phyloP scores from a whole-genome alignment of 768 basidiomycete genomes.

The Phaeotremella fagi region DNA sequence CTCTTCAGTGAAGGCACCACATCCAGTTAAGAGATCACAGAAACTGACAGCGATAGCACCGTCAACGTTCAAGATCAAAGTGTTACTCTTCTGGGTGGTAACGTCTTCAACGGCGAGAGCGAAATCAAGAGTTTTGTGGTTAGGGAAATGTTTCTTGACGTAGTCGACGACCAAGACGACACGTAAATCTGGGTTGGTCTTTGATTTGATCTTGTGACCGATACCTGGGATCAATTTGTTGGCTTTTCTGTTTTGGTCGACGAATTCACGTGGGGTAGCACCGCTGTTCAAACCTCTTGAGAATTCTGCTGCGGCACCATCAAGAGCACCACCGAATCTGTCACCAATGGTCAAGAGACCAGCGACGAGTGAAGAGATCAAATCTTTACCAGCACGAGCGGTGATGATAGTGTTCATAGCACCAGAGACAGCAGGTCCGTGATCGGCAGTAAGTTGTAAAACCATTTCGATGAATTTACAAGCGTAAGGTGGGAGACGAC shows the following conservation, averaged over 20 bases:
- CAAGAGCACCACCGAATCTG: constrained; percentile 96
- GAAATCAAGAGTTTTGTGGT: constrained; percentile 85
- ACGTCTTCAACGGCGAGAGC: constrained; percentile 96
- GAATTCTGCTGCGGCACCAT: constrained; percentile 96
- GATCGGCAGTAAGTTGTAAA: constrained; percentile 96
- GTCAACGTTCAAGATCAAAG: constrained; percentile 94
- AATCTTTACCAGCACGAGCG: constrained; percentile 96
- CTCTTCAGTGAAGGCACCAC: constrained; percentile 88
- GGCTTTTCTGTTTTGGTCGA: constrained; percentile 83
- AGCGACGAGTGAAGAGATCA: constrained; percentile 91
- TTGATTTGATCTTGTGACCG: constrained; percentile 97
- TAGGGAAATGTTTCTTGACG: constrained; percentile 91
- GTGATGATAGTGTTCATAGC: constrained; percentile 99
- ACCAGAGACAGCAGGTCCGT: constrained; percentile 94
- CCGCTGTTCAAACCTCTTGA: constrained; percentile 83
- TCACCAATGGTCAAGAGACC: constrained; percentile 96
- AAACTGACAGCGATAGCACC: constrained; percentile 89
- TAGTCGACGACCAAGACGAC: constrained; percentile 71
- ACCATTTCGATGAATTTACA: constrained; percentile 99
- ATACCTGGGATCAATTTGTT: constrained; percentile 98
- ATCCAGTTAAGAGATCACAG: constrained; percentile 86
- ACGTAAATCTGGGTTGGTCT: constrained; percentile 50
- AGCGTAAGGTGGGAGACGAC: constrained; percentile 82
- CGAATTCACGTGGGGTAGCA: constrained; percentile 95
- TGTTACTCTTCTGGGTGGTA: constrained; percentile 96